Evolutionary conservation across 345 rosid genomes (phyloP).

Genomic region (Populus tremula): DNA sequence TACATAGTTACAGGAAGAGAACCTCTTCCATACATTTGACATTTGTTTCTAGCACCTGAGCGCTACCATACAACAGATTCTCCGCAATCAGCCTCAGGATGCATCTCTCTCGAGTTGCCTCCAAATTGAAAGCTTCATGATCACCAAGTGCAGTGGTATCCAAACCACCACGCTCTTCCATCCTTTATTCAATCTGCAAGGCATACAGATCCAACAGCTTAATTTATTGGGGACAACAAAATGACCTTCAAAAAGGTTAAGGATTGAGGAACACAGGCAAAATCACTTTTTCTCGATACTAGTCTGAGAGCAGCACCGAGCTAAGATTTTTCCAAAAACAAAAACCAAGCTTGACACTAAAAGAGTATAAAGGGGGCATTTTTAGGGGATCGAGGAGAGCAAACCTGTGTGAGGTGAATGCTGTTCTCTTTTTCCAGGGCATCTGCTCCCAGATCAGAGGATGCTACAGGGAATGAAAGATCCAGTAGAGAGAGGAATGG

Average conservation of each 20-base stretch:
- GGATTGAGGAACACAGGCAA: not conserved
- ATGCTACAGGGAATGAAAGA: conserved; percentile 74
- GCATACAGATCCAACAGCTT: not conserved
- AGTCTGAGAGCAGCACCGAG: not conserved
- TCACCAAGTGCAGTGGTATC: conserved; percentile 64
- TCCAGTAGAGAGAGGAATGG: conserved; percentile 70
- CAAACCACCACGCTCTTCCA: conserved; percentile 56
- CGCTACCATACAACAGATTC: not conserved
- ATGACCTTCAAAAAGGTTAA: not conserved
- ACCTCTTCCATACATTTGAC: not conserved
- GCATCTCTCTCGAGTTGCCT: conserved; percentile 90
- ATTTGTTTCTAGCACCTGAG: not conserved
- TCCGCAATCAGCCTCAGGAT: conserved; percentile 75
- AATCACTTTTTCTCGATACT: not conserved
- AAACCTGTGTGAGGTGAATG: conserved; percentile 66
- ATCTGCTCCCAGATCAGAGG: conserved; percentile 90
- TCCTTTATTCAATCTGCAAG: not conserved
- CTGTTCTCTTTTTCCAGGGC: conserved; percentile 84
- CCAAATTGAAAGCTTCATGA: conserved; percentile 59
- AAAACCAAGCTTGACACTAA: not conserved
- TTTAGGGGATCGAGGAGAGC: not conserved
- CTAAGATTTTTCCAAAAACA: too few relatives aligned
- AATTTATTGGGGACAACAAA: not conserved
- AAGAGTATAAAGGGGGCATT: not conserved
- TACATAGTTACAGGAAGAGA: not conserved